A percentile compares a stretch with the other conserved stretches of the same genome.
These are phyloP conservation scores for Plasmodium cynomolgi DNA, from an alignment of 169 alveolate species.

Conservation along the genomic window DNA sequence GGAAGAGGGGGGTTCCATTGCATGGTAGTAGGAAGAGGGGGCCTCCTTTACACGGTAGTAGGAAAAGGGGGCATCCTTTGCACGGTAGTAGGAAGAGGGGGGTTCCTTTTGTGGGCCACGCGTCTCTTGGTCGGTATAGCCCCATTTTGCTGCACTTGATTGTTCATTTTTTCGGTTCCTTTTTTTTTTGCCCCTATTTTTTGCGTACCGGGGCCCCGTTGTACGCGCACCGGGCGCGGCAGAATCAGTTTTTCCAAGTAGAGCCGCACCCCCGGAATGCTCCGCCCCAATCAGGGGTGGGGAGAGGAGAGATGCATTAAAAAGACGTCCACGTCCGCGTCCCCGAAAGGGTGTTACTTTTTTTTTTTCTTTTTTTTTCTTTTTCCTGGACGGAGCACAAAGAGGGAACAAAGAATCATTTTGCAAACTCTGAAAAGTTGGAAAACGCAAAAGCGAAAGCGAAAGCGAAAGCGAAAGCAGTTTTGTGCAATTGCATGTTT, in stretches of 20 bases:
- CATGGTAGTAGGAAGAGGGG: not conserved
- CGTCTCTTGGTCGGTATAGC: not conserved
- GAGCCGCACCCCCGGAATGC: not conserved
- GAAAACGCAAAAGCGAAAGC: not conserved
- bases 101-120: not conserved
- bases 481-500: not conserved
- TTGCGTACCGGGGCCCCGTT: not conserved
- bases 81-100: not conserved
- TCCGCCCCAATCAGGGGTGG: not conserved
- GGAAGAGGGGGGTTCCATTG: not conserved
- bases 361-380: not conserved
- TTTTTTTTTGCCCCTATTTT: not conserved
- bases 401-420: not conserved
- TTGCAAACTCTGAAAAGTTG: not conserved
- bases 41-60: not conserved
- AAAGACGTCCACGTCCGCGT: not conserved
- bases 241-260: not conserved
- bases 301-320: not conserved
- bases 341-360: not conserved
- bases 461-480: not conserved
- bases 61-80: not conserved
- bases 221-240: not conserved
- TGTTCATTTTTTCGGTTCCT: not conserved
- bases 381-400: not conserved
- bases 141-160: not conserved